A percentile compares a stretch with the other conserved stretches of the same genome.
phyloP scores from a whole-genome alignment of 768 basidiomycete genomes.

The Lanmaoa pseudosensibilis region DNA sequence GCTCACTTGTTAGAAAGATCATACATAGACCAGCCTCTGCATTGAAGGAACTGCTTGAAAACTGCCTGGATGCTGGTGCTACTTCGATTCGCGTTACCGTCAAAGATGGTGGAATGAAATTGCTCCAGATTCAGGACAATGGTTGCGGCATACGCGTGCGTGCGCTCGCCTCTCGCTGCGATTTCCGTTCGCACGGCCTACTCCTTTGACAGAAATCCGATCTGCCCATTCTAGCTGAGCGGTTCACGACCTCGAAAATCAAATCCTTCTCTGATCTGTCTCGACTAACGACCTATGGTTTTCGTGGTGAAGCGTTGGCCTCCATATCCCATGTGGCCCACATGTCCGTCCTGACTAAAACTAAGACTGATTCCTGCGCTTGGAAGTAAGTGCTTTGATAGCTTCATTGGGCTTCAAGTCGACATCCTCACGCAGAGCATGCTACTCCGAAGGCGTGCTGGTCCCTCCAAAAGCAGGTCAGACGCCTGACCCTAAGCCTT shows the following conservation, averaged over 20 bases:
- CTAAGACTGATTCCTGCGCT: conserved; percentile 74
- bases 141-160: conserved; percentile 90
- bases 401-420: background rate
- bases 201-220: conserved; percentile 65
- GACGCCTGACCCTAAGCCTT: conserved; percentile 77
- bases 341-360: conserved; percentile 89
- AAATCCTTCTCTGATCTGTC: conserved; percentile 83
- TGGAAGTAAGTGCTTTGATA: conserved; percentile 73
- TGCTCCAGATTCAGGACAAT: conserved; percentile 95
- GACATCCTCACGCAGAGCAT: conserved; percentile 52
- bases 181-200: background rate
- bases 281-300: conserved; percentile 88
- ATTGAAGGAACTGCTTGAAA: conserved; percentile 94
- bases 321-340: conserved; percentile 94
- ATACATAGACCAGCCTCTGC: conserved; percentile 92
- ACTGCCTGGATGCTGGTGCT: conserved; percentile 89
- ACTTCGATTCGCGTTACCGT: conserved; percentile 84
- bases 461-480: conserved; percentile 69
- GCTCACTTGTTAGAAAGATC: conserved; percentile 49
- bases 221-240: conserved; percentile 85
- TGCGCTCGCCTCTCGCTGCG: conserved; percentile 6
- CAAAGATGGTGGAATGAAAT: conserved; percentile 94
- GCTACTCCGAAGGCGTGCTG: conserved; percentile 77
- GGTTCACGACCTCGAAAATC: conserved; percentile 95
- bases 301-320: conserved; percentile 94